Evolutionary conservation across 805 yeast species (phyloP), one percentile per base, ranked within the genome.

Genomic region (Hanseniaspora guilliermondii): DNA sequence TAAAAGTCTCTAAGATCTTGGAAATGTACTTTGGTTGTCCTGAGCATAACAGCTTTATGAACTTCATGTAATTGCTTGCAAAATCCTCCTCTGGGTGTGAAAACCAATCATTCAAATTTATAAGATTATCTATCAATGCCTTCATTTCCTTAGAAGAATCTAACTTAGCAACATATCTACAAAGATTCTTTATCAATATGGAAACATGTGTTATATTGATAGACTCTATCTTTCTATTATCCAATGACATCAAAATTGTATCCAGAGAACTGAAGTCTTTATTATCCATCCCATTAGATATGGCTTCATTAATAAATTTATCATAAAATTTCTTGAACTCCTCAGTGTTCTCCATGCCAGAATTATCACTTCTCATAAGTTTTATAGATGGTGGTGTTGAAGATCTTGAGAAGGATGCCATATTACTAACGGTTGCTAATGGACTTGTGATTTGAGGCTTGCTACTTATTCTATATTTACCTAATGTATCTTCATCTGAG

Each of bases 11-110:
- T 21, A 85, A 80, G n/a, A 91, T 86, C 56, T 86, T 94, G 58
- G 78, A 76, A 79, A 93, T 81, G 86, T 95, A 91, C 66, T 82
- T 86, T 7, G 97, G 97, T 57, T 82, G 74, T 46, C 91, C 84
- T 3, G 95, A 83, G 38, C 89, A 85, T 53, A 91, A 73, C 27
- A 89, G 85, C 45, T 80, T 75, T 46, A 87, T 69, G 66, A 93
- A 93, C 44, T 79, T 82, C 47, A 83, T 75, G 67, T 85, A 88
- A 47, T 73, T 49, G n/a, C 33, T 37, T 70, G 48, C 73, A 44
- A 47, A 54, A 70, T 25, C 78, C 68, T 60, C 82, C 77, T 16
- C 61, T 58, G 9, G 63, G 60, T 6, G 75, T 22, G 68, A 70
- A 62, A 82, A 73, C 93, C 95, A 87, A 56, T 74, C 72, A 58